Evolutionary conservation across 2,329 filamentous ascomycete species (phyloP), one percentile per base, ranked within the genome.

Genomic region (Scedosporium aurantiacum): DNA sequence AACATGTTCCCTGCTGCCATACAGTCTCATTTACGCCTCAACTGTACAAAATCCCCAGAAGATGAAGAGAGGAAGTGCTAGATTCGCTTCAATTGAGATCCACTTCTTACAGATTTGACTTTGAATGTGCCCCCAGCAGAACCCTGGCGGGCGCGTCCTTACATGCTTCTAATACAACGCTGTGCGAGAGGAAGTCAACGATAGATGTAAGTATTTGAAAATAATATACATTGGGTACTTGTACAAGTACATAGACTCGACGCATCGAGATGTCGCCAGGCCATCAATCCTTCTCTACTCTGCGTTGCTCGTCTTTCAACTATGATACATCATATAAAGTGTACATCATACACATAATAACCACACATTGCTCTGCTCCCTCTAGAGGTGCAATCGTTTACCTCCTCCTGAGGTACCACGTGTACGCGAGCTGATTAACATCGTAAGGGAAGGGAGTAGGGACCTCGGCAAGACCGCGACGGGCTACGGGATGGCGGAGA

Each of bases 331-430:
- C 50, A 54, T 54, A 54, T 27, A 54, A 54, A 27, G 18, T 28
- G 57, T 58, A 59, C 57, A 59, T 28, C 37, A 21, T 21, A 28
- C 23, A 43, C 23, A 23, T 37, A 47, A 59, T 14, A 57, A 12
- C 27, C 16, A 60, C 43, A 16, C 25, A 32, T 10, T 25, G 16
- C 4, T 16, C 43, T 5, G 14, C 57, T 45, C 37, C 12, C 40
- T 21, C 18, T 4, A 27, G 18, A 21, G 18, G 23, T 6, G 18
- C 28, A 45, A 60, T 16, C 16, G 5, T 66, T 71, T 84, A 95
- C 70, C 91, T 81, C 72, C 91, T 84, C 73, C 88, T 82, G 76
- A 97, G 74, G 74, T 97, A 99, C 93, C 93, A 99, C 74, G 90
- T 92, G 74, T 92, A 96, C 0, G 91, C 91, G 70, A 95, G 76